Percentiles rank a stretch among this genome's conserved stretches.
Evolutionary conservation across 768 basidiomycete species (phyloP).

Genomic region (Termitomyces sp.): DNA sequence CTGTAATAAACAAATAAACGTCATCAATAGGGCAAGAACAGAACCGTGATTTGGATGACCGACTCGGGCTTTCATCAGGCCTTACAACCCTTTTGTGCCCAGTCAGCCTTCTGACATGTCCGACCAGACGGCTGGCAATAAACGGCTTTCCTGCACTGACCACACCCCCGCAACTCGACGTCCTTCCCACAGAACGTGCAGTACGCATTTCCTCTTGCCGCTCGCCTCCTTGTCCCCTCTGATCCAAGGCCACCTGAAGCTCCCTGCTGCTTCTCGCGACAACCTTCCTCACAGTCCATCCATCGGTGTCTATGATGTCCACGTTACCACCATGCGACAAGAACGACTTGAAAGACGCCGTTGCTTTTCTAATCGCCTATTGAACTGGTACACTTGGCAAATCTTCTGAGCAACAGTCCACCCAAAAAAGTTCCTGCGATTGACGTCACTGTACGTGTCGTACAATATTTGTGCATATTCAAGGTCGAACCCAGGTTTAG

Average conservation of each 20-base stretch:
- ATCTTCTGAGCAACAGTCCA: slow-evolving; percentile 34
- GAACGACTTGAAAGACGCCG: slow-evolving; percentile 29
- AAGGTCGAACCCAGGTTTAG: slow-evolving; percentile 33
- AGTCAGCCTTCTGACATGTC: slow-evolving; percentile 32
- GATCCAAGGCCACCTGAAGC: slow-evolving; percentile 16
- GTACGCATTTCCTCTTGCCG: slow-evolving; percentile 16
- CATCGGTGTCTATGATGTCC: slow-evolving; percentile 33
- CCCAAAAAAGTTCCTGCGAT: slow-evolving; percentile 33
- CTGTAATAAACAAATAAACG: background rate
- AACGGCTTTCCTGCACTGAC: slow-evolving; percentile 26
- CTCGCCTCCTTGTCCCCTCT: slow-evolving; percentile 27
- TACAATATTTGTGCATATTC: slow-evolving; percentile 36
- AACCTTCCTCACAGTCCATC: slow-evolving; percentile 21
- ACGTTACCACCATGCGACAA: slow-evolving; percentile 36
- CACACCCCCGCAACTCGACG: slow-evolving; percentile 22
- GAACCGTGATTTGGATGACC: background rate
- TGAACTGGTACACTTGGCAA: slow-evolving; percentile 20
- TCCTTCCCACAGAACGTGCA: slow-evolving; percentile 31
- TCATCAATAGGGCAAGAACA: background rate
- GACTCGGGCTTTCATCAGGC: background rate
- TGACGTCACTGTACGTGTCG: slow-evolving; percentile 37
- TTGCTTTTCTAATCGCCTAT: slow-evolving; percentile 18
- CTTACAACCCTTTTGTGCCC: slow-evolving; percentile 34
- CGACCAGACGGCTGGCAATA: slow-evolving; percentile 26
- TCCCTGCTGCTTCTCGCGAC: slow-evolving; percentile 10